Evolutionary conservation across 139 green algal genomes (phyloP).

Genomic region (Chlamydomonas asymmetrica): DNA sequence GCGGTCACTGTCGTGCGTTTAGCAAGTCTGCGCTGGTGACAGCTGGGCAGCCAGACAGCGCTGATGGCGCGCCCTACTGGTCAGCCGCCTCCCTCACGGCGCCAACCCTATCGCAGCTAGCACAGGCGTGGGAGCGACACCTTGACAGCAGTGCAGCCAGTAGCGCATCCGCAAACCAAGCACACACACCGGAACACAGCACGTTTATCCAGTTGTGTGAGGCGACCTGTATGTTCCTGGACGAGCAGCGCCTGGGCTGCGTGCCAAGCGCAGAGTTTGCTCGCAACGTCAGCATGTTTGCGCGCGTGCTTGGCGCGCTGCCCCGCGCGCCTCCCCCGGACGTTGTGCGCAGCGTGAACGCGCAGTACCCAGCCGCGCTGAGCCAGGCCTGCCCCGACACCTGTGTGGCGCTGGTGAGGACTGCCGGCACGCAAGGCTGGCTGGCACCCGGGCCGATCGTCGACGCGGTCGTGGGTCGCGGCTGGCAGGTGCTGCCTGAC

Average conservation of each 20-base stretch:
- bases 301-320: background rate
- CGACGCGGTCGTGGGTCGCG: too few species aligned
- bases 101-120: background rate
- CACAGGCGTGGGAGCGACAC: background rate
- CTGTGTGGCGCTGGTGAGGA: background rate
- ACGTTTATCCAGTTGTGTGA: background rate
- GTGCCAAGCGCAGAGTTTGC: background rate
- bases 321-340: background rate
- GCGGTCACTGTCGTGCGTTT: too few species aligned
- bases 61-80: background rate
- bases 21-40: too few species aligned
- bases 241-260: background rate
- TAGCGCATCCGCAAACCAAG: too few species aligned
- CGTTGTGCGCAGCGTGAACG: slow-evolving; percentile 7
- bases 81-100: background rate
- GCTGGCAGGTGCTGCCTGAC: background rate
- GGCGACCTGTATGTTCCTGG: slow-evolving; percentile 1
- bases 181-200: background rate
- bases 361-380: background rate
- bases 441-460: background rate
- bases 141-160: too few species aligned
- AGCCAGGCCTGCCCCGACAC: background rate
- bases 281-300: background rate
- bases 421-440: background rate
- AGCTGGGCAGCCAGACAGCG: background rate